Conservation (phyloP, 2,329 filamentous ascomycete genomes). For the Scorias spongiosa region DNA sequence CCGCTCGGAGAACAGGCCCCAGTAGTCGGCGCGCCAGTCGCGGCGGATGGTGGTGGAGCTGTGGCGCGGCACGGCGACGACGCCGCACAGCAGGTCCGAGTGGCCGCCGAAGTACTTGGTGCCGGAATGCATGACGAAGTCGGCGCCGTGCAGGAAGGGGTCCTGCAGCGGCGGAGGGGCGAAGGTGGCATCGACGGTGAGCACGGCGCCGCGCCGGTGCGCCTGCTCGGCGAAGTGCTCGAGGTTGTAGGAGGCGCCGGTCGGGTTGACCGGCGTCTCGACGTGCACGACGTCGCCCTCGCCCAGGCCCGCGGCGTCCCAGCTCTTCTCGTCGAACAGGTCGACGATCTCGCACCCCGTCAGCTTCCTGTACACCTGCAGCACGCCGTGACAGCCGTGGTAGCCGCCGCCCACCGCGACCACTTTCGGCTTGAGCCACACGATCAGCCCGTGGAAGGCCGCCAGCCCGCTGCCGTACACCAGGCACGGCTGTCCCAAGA, state of each 20-base stretch:
- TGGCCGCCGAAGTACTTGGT: slow-evolving; percentile 97
- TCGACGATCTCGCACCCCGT: slow-evolving; percentile 59
- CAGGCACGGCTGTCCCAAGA: slow-evolving; percentile 55
- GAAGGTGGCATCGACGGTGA: slow-evolving; percentile 85
- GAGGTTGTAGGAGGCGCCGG: slow-evolving; percentile 65
- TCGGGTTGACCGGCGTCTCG: slow-evolving; percentile 88
- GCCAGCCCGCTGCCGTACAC: slow-evolving; percentile 76
- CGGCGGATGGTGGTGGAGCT: slow-evolving; percentile 2
- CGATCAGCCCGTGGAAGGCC: slow-evolving; percentile 75
- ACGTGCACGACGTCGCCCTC: slow-evolving; percentile 76
- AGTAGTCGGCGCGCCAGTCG: slow-evolving; percentile 38
- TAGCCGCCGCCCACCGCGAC: slow-evolving; percentile 77
- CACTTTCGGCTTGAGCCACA: slow-evolving; percentile 67
- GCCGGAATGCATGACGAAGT: slow-evolving; percentile 80
- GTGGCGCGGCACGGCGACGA: slow-evolving; percentile 47
- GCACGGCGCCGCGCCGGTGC: slow-evolving; percentile 52
- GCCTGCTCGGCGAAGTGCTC: slow-evolving; percentile 57
- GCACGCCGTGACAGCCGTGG: slow-evolving; percentile 83
- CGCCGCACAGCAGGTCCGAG: slow-evolving; percentile 81
- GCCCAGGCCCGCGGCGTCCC: slow-evolving; percentile 45
- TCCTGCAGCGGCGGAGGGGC: slow-evolving; percentile 80
- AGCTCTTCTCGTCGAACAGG: slow-evolving; percentile 33
- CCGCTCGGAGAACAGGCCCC: slow-evolving; percentile 49
- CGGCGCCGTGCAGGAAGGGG: slow-evolving; percentile 66
- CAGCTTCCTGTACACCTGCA: slow-evolving; percentile 57